These are phyloP conservation scores for Leucosporidium yakuticum DNA, from an alignment of 768 basidiomycete species.

Conservation along the genomic window DNA sequence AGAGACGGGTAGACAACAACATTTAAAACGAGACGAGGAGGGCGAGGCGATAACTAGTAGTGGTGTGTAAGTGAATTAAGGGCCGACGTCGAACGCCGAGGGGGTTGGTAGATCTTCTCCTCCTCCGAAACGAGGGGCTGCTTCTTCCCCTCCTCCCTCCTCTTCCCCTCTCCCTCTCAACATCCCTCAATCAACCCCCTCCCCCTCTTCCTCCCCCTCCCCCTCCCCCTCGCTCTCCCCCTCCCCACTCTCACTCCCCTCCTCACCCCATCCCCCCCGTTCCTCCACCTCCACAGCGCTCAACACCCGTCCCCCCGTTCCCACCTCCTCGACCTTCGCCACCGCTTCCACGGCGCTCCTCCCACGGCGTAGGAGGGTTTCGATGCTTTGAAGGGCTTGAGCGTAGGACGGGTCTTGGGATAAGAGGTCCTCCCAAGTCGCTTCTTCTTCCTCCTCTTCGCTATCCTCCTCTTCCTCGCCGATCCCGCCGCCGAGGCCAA, in stretches of 20 bases:
- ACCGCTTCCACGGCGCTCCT: slow-evolving; percentile 60
- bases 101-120: neutral
- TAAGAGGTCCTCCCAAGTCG: slow-evolving; percentile 48
- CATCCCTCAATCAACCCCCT: neutral
- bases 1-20: no score
- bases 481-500: slow-evolving; percentile 41
- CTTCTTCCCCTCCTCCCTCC: neutral
- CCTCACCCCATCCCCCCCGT: slow-evolving; percentile 46
- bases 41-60: neutral
- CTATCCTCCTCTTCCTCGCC: slow-evolving; percentile 45
- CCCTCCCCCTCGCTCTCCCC: slow-evolving; percentile 55
- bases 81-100: neutral
- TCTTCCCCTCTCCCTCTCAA: neutral
- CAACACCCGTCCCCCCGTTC: no score
- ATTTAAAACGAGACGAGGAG: neutral
- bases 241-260: neutral
- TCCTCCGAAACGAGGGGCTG: neutral
- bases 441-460: slow-evolving; percentile 46
- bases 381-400: no score
- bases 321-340: no score
- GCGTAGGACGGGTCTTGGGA: no score
- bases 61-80: no score
- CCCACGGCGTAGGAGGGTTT: no score
- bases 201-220: slow-evolving; percentile 60
- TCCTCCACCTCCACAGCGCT: slow-evolving; percentile 52